Conservation (phyloP, 345 rosid species). For the Acer campestre region DNA sequence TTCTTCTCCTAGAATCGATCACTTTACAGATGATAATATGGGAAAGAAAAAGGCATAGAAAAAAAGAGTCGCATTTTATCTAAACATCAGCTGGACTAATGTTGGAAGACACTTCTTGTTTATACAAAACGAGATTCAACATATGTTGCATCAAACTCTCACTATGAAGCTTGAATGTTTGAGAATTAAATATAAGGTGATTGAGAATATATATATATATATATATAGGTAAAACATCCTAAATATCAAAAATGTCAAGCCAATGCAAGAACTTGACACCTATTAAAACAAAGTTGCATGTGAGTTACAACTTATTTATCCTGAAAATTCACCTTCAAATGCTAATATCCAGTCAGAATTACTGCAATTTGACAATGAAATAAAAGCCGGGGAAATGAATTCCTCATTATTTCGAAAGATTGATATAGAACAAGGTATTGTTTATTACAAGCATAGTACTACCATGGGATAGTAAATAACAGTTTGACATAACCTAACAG, state of each 20-base stretch:
- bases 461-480: constrained; percentile 1
- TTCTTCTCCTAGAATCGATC: neutral
- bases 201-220: neutral
- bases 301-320: neutral
- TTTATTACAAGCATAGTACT: neutral
- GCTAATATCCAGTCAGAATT: neutral
- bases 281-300: neutral
- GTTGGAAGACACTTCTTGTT: neutral
- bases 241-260: neutral
- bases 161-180: neutral
- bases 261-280: neutral
- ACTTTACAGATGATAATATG: neutral
- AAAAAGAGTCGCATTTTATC: neutral
- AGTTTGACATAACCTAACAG: neutral
- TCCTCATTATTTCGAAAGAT: neutral
- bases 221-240: constrained; percentile 9
- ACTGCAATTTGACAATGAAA: neutral
- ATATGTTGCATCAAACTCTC: neutral
- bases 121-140: neutral
- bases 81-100: neutral
- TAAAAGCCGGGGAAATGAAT: neutral
- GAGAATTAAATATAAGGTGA: neutral
- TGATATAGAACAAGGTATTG: neutral
- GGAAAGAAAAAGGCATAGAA: neutral
- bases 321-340: neutral